phyloP scores from a whole-genome alignment of 345 rosid genomes.

The Salix suchowensis region DNA sequence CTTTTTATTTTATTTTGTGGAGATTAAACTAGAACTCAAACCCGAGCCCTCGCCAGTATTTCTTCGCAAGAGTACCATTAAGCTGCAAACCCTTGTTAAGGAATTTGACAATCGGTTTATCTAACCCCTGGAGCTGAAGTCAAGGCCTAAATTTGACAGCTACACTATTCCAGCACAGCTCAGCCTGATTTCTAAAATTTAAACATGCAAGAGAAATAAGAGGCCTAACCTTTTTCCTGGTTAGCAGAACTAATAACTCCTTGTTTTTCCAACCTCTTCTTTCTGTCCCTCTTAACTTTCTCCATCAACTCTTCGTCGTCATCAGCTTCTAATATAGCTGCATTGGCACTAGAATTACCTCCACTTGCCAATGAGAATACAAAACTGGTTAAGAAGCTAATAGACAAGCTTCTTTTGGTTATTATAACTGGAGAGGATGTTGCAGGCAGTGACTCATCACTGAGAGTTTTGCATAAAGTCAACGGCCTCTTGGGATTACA shows the following conservation, averaged over 20 bases:
- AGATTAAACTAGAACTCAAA: too few species aligned
- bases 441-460: conserved; percentile 18
- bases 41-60: too few species aligned
- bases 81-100: too few species aligned
- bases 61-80: too few species aligned
- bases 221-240: conserved; percentile 60
- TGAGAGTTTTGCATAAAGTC: conserved; percentile 36
- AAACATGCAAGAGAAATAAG: not conserved
- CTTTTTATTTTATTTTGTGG: too few species aligned
- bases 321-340: conserved; percentile 87
- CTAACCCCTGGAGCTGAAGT: too few species aligned
- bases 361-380: conserved; percentile 38
- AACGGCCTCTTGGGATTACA: conserved; percentile 18
- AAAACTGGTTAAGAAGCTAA: conserved; percentile 45
- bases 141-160: too few species aligned
- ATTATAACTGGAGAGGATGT: conserved; percentile 24
- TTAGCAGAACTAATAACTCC: conserved; percentile 60
- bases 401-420: conserved; percentile 50
- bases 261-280: conserved; percentile 85
- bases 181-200: too few species aligned
- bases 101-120: too few species aligned
- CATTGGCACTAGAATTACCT: conserved; percentile 42
- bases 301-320: conserved; percentile 86
- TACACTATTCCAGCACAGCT: too few species aligned
- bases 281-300: conserved; percentile 75